phyloP scores from a whole-genome alignment of 75 land plant species.

The Pinus taeda region DNA sequence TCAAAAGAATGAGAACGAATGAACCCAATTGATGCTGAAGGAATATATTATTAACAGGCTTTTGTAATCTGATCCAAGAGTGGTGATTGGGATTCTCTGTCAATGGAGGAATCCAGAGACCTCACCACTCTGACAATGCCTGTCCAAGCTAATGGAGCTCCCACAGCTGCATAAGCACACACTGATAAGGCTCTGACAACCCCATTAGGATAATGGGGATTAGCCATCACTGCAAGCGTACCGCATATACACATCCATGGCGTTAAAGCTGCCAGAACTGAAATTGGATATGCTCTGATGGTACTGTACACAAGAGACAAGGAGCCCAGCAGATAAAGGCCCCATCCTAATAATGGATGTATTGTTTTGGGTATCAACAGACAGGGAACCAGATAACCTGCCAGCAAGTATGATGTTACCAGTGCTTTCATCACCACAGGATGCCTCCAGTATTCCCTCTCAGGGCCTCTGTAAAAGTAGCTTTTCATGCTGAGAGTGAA shows the following conservation, averaged over 20 bases:
- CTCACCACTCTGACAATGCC: too few species aligned
- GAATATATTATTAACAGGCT: too few species aligned
- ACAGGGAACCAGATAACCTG: constrained; percentile 31
- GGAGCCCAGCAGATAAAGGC: constrained; percentile 70
- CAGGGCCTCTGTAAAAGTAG: not conserved
- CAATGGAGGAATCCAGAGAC: too few species aligned
- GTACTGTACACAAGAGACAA: constrained; percentile 42
- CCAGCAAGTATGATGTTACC: not conserved
- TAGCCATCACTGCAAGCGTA: constrained; percentile 64
- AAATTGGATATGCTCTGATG: constrained; percentile 52
- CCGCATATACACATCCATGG: constrained; percentile 68
- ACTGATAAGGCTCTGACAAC: constrained; percentile 60
- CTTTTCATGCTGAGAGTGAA: too few species aligned
- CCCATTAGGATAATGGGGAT: constrained; percentile 67
- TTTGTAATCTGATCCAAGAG: too few species aligned
- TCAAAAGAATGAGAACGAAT: too few species aligned
- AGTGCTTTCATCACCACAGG: constrained; percentile 35
- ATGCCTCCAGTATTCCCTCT: constrained; percentile 28
- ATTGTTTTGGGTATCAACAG: constrained; percentile 67
- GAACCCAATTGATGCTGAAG: too few species aligned
- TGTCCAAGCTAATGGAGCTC: too few species aligned
- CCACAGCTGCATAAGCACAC: constrained; percentile 42
- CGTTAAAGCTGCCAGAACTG: constrained; percentile 40
- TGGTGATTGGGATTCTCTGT: too few species aligned
- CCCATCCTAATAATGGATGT: constrained; percentile 88